Percentiles rank a stretch among this genome's conserved stretches.
phyloP scores from a whole-genome alignment of 73 alveolate genomes.

The Breviolum minutum region DNA sequence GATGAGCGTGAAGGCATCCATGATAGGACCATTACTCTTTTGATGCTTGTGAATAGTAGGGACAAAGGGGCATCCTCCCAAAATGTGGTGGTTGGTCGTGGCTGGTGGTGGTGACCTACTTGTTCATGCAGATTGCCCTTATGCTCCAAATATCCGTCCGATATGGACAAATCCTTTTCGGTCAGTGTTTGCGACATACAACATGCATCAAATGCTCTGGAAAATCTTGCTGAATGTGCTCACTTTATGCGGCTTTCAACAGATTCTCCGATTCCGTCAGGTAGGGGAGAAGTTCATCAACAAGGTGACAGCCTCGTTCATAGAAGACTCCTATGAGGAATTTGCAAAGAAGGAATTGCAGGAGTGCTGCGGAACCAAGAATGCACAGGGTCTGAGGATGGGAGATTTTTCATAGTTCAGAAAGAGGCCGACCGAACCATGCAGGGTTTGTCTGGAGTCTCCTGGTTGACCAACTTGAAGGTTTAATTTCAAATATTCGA shows the following conservation, averaged over 20 bases:
- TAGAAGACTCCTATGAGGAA: constrained; percentile 98
- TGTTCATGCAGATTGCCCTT: too few relatives aligned
- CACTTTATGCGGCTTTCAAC: too few relatives aligned
- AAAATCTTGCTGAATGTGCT: too few relatives aligned
- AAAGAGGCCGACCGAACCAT: too few relatives aligned
- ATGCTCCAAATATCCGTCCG: too few relatives aligned
- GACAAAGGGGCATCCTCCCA: neutral
- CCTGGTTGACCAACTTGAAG: neutral
- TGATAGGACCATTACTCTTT: neutral
- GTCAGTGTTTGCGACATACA: neutral
- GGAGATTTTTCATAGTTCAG: too few relatives aligned
- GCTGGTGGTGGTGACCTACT: too few relatives aligned
- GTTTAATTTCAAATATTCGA: too few relatives aligned
- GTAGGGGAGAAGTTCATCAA: constrained; percentile 95
- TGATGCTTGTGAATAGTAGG: constrained; percentile 60
- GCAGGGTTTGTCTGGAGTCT: neutral
- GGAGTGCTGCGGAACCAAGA: constrained; percentile 69
- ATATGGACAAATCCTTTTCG: neutral
- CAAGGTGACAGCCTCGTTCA: constrained; percentile 96
- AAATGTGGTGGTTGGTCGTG: too few relatives aligned
- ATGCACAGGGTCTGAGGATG: too few relatives aligned
- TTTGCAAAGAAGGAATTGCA: constrained; percentile 97
- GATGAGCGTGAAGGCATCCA: constrained; percentile 19
- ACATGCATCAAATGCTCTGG: too few relatives aligned
- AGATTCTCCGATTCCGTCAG: neutral